phyloP scores from a whole-genome alignment of 768 basidiomycete species.

The Termitomyces sp. region DNA sequence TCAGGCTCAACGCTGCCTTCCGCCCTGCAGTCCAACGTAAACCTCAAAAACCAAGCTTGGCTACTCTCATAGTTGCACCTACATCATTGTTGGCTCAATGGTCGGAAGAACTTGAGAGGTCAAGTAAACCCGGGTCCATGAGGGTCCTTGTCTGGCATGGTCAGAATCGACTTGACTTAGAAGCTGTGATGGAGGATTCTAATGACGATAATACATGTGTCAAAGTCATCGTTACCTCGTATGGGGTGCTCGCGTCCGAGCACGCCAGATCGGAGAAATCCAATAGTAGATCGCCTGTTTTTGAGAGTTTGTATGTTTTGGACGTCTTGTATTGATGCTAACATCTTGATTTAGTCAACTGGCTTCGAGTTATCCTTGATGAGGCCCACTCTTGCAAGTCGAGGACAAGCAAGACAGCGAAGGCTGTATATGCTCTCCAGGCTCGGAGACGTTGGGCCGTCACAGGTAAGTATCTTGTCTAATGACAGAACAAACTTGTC shows the following conservation, averaged over 20 bases:
- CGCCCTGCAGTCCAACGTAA: constrained; percentile 34
- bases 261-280: constrained; percentile 64
- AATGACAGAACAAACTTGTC: not conserved
- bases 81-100: constrained; percentile 90
- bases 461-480: constrained; percentile 45
- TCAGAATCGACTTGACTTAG: constrained; percentile 72
- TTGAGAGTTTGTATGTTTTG: constrained; percentile 49
- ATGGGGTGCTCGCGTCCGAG: constrained; percentile 88
- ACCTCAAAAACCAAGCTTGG: constrained; percentile 32
- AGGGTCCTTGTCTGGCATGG: constrained; percentile 83
- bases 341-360: constrained; percentile 48
- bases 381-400: constrained; percentile 97
- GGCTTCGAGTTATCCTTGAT: constrained; percentile 81
- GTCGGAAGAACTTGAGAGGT: constrained; percentile 88
- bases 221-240: constrained; percentile 87
- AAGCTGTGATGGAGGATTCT: constrained; percentile 48
- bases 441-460: constrained; percentile 86
- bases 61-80: constrained; percentile 89
- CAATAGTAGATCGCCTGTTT: constrained; percentile 48
- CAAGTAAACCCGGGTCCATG: constrained; percentile 64
- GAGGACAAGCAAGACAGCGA: constrained; percentile 79
- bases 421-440: constrained; percentile 79
- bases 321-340: not conserved
- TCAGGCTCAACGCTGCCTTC: constrained; percentile 62
- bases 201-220: constrained; percentile 46